phyloP scores from a whole-genome alignment of 2,329 filamentous ascomycete genomes.

The Aspergillus clavatus region DNA sequence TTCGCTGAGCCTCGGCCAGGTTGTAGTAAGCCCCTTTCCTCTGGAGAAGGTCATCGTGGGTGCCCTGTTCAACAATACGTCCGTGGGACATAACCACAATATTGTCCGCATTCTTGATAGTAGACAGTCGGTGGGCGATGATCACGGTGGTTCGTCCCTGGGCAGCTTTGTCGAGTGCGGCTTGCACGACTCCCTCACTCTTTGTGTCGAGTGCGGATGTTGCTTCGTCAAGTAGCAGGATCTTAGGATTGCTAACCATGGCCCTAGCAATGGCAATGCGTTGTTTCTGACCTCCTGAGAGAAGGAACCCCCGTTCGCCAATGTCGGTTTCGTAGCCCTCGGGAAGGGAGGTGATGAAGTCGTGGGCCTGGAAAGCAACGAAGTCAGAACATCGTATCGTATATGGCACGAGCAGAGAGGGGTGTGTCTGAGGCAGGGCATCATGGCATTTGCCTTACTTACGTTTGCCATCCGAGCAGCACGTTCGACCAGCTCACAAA shows the following conservation, averaged over 20 bases:
- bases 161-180: constrained; percentile 77
- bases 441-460: too few relatives aligned
- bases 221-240: constrained; percentile 89
- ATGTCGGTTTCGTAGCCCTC: constrained; percentile 91
- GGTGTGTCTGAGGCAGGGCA: too few relatives aligned
- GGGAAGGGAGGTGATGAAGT: constrained; percentile 76
- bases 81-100: constrained; percentile 83
- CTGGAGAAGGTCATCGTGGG: constrained; percentile 67
- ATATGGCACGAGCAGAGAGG: too few relatives aligned
- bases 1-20: constrained; percentile 82
- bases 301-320: constrained; percentile 86
- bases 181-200: constrained; percentile 88
- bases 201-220: constrained; percentile 92
- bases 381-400: too few relatives aligned
- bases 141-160: constrained; percentile 83
- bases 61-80: constrained; percentile 80
- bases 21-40: constrained; percentile 66
- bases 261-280: constrained; percentile 91
- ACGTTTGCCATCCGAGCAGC: constrained; percentile 87
- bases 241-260: constrained; percentile 86
- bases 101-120: constrained; percentile 80
- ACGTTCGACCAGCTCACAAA: constrained; percentile 66
- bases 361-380: too few relatives aligned
- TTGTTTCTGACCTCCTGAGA: constrained; percentile 95
- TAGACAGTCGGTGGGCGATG: constrained; percentile 82